Evolutionary conservation across 495 filamentous ascomycete species (phyloP).

Genomic region (Staphylotrichum longicolle): DNA sequence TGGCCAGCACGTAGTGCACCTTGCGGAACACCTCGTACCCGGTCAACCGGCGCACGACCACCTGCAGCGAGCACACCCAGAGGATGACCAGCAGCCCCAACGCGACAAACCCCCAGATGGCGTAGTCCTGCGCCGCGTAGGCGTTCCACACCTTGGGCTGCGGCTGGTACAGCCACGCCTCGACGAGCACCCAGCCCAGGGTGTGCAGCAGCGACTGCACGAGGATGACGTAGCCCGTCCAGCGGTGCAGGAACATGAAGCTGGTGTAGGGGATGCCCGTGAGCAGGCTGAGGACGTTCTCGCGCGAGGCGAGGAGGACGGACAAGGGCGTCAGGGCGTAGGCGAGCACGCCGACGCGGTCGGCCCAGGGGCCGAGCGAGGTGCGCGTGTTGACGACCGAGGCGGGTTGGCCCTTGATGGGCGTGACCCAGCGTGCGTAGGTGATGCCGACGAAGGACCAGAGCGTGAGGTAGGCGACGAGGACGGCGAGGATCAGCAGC

Average conservation of each 20-base stretch:
- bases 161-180: constrained; percentile 61
- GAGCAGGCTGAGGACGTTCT: constrained; percentile 58
- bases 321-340: constrained; percentile 66
- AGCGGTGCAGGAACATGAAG: constrained; percentile 69
- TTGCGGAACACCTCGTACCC: constrained; percentile 69
- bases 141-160: constrained; percentile 54
- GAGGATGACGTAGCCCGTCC: constrained; percentile 63
- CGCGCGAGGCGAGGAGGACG: constrained; percentile 56
- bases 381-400: constrained; percentile 54
- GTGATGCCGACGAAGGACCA: constrained; percentile 62
- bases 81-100: constrained; percentile 57
- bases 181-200: constrained; percentile 62
- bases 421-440: constrained; percentile 60
- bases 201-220: constrained; percentile 61
- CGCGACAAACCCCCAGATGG: constrained; percentile 64
- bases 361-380: constrained; percentile 58
- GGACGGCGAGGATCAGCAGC: constrained; percentile 41
- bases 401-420: constrained; percentile 46
- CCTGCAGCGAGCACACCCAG: constrained; percentile 52
- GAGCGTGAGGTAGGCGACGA: constrained; percentile 56
- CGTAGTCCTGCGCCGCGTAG: constrained; percentile 57
- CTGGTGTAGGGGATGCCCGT: constrained; percentile 66
- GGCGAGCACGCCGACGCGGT: constrained; percentile 62
- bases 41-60: constrained; percentile 53
- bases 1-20: constrained; percentile 60